These are phyloP conservation scores for Penicillium angulare DNA, from an alignment of 495 filamentous ascomycete genomes.

Conservation along the genomic window DNA sequence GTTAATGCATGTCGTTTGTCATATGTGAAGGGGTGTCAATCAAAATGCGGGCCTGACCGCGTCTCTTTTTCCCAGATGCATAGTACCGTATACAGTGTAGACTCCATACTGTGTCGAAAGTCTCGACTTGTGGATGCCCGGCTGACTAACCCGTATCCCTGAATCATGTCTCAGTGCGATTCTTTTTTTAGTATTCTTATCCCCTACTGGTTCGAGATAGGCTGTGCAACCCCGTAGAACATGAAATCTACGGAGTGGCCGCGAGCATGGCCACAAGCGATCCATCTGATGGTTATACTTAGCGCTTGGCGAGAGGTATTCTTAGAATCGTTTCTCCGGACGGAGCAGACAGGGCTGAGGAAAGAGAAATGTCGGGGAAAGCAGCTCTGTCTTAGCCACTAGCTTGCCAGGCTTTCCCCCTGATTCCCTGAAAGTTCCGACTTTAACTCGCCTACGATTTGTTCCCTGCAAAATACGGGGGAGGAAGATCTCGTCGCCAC, in stretches of 20 bases:
- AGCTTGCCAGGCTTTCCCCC: too few species aligned
- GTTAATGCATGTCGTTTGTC: too few species aligned
- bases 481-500: conserved; percentile 19
- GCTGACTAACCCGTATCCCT: background rate
- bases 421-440: conserved; percentile 39
- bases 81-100: too few species aligned
- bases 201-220: too few species aligned
- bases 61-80: too few species aligned
- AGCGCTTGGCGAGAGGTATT: too few species aligned
- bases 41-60: too few species aligned
- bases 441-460: conserved; percentile 25
- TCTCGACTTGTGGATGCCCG: background rate
- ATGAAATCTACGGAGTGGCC: background rate
- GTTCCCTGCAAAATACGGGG: conserved; percentile 23
- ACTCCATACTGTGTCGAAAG: too few species aligned
- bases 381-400: conserved; percentile 26
- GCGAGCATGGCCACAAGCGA: too few species aligned
- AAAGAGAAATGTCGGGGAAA: conserved; percentile 12
- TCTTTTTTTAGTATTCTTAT: background rate
- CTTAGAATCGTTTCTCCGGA: too few species aligned
- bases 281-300: too few species aligned
- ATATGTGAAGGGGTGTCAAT: too few species aligned
- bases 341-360: conserved; percentile 32
- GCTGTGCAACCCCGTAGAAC: background rate
- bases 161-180: background rate